Evolutionary conservation across 805 yeast genomes (phyloP), one percentile per base, ranked within the genome.

Genomic region (Cyberlindnera bimundalis): DNA sequence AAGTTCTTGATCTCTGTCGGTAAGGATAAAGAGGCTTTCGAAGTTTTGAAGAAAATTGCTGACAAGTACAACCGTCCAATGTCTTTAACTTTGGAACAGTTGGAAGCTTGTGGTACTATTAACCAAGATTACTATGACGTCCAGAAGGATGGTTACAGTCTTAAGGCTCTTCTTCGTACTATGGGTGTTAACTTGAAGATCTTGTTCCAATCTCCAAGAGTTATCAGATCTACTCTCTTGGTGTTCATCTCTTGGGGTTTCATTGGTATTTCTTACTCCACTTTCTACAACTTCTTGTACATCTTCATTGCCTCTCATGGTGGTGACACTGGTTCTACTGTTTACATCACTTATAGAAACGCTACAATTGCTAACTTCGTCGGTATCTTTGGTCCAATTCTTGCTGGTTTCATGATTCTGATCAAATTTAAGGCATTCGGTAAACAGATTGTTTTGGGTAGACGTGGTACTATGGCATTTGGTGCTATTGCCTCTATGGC

Each of bases 401-500:
- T 73, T 27, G 78, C 72, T 4, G 78, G 75, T 35, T 60, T 48
- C 35, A 14, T 55, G 33, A 51, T 52, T 17, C 26, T 47, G 12
- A 35, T 48, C 29, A 51, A 46, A 18, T 49, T 51, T 39, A 46
- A 32, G 4, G 35, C 29, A 1, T 37, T 31, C 17, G 46, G 46
- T 7, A 49, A 35, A 28, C 17, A 37, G 1, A 23, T 42, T 6
- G 19, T 37, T 12, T 62, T 77, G 24, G 81, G 84, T 6, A 66
- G 84, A 57, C 70, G 77, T 51, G 84, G 84, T 8, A 69, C 81
- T 1, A 66, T 79, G 68, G 61, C 63, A 1, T 59, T 67, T 26
- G 79, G 84, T 18, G 70, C 79, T 6, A 19, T 79, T 3, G 54
- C 76, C 25, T 67, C 80, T 0, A 81, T 81, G 63, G 74, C 77